These are phyloP conservation scores for Raphanus hybrid DNA, from an alignment of 441 rosid genomes.

Conservation along the genomic window DNA sequence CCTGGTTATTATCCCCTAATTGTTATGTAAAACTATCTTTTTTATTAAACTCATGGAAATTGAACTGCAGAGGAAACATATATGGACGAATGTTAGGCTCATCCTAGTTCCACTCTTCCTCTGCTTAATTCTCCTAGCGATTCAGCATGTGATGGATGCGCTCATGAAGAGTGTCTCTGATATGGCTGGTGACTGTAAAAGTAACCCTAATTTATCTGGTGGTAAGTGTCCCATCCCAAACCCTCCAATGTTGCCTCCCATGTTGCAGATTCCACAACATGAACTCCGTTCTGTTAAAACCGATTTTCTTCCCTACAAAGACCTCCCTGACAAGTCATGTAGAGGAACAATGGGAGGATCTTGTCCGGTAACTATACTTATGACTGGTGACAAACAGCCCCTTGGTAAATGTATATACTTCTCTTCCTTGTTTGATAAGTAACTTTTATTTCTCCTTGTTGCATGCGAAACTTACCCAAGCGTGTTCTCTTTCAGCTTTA, in stretches of 20 bases:
- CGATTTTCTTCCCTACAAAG: conserved; percentile 45
- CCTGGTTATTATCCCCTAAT: too few relatives aligned
- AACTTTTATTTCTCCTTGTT: background rate
- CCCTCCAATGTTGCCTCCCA: conserved; percentile 79
- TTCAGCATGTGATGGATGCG: conserved; percentile 57
- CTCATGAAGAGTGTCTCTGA: conserved; percentile 35
- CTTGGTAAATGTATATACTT: conserved; percentile 61
- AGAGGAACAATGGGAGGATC: conserved; percentile 50
- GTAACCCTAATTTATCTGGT: conserved; percentile 13
- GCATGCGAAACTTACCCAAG: background rate
- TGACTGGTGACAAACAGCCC: conserved; percentile 70
- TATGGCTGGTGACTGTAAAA: conserved; percentile 51
- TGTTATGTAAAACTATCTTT: too few relatives aligned
- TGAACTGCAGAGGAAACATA: conserved; percentile 76
- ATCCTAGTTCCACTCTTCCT: conserved; percentile 72
- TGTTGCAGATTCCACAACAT: conserved; percentile 72
- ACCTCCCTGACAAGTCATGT: conserved; percentile 82
- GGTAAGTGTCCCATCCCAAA: conserved; percentile 54
- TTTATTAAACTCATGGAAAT: background rate
- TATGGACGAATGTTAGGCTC: conserved; percentile 72
- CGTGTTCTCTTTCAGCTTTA: conserved; percentile 49
- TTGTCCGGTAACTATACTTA: conserved; percentile 76
- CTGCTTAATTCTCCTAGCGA: conserved; percentile 60
- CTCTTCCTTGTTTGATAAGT: background rate
- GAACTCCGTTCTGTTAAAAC: conserved; percentile 69